Conservation (phyloP, 2,329 filamentous ascomycete species). For the Xylaria arbuscula region DNA sequence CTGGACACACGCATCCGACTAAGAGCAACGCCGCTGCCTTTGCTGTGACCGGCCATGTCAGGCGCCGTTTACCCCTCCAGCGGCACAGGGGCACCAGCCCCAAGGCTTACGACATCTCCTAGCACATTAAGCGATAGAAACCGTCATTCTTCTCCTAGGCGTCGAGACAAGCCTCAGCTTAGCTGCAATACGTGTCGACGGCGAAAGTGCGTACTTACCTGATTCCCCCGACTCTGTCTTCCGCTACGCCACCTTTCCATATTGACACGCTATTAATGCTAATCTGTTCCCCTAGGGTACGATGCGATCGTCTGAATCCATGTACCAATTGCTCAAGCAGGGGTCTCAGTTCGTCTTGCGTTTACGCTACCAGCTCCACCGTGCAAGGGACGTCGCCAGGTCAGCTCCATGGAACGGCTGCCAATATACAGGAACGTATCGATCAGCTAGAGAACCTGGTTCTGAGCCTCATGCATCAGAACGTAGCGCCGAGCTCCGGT, state of each 20-base stretch:
- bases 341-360: slow-evolving; percentile 8
- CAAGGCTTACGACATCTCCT: background rate
- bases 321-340: slow-evolving; percentile 19
- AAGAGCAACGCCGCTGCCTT: background rate
- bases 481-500: background rate
- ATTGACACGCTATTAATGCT: background rate
- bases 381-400: background rate
- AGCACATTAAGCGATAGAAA: background rate
- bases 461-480: slow-evolving; percentile 12
- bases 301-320: slow-evolving; percentile 16
- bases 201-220: background rate
- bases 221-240: background rate
- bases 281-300: background rate
- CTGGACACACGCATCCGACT: background rate
- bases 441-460: slow-evolving; percentile 14
- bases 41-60: slow-evolving; percentile 8
- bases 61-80: background rate
- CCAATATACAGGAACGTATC: slow-evolving; percentile 9
- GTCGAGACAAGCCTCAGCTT: slow-evolving; percentile 16
- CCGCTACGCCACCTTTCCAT: background rate
- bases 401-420: background rate
- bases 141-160: slow-evolving; percentile 10
- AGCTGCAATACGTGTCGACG: slow-evolving; percentile 12
- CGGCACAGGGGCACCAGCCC: background rate
- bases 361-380: background rate